Conservation (phyloP, 2,329 filamentous ascomycete species). For the Trichoderma breve region DNA sequence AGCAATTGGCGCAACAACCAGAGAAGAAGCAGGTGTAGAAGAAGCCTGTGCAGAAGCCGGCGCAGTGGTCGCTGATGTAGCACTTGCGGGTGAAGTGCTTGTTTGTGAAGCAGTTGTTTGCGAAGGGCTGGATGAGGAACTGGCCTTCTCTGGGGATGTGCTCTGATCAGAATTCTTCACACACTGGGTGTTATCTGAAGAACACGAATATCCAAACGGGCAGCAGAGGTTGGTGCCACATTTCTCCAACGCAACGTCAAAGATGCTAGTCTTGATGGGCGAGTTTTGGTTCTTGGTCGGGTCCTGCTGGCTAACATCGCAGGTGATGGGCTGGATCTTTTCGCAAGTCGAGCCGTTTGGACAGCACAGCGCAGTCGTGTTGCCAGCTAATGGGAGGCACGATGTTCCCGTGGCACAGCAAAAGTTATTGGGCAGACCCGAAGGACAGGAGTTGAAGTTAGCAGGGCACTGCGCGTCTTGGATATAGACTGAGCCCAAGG, state of each 20-base stretch:
- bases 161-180: slow-evolving; percentile 51
- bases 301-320: slow-evolving; percentile 62
- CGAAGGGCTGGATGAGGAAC: slow-evolving; percentile 1
- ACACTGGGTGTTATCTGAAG: slow-evolving; percentile 47
- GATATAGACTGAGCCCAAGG: slow-evolving; percentile 36
- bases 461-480: slow-evolving; percentile 52
- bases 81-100: slow-evolving; percentile 24
- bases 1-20: neutral
- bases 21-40: slow-evolving; percentile 17
- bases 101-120: slow-evolving; percentile 26
- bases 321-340: slow-evolving; percentile 62
- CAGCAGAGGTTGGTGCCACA: slow-evolving; percentile 64
- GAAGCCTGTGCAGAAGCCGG: slow-evolving; percentile 23
- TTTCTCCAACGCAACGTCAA: slow-evolving; percentile 52
- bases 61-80: slow-evolving; percentile 25
- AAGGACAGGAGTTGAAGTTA: slow-evolving; percentile 51
- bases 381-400: slow-evolving; percentile 62
- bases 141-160: slow-evolving; percentile 33
- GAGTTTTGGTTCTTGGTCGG: slow-evolving; percentile 54
- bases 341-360: slow-evolving; percentile 56
- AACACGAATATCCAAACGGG: slow-evolving; percentile 69
- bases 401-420: slow-evolving; percentile 58
- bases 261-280: slow-evolving; percentile 64
- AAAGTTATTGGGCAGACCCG: slow-evolving; percentile 60
- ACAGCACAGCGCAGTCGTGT: slow-evolving; percentile 70